These are phyloP conservation scores for Trichocomaceae sp. DNA, from an alignment of 2,329 filamentous ascomycete genomes.

Conservation along the genomic window DNA sequence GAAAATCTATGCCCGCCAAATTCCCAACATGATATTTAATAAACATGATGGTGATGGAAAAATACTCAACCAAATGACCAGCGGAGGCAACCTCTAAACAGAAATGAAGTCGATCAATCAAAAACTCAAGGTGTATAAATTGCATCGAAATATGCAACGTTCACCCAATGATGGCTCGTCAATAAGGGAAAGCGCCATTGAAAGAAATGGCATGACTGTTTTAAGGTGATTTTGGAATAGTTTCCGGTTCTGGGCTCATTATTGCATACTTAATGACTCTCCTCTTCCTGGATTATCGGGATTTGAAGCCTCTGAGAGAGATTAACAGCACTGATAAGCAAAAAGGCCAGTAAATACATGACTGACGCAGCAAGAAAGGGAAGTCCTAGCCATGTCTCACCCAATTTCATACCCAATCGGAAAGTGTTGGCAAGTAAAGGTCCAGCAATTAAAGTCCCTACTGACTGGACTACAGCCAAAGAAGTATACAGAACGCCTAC, in stretches of 20 bases:
- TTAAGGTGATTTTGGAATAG: too few relatives aligned
- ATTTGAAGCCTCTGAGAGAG: not conserved
- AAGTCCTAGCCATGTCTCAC: conserved; percentile 4
- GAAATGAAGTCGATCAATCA: too few relatives aligned
- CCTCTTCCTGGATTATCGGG: not conserved
- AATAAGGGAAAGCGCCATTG: not conserved
- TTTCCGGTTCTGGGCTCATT: too few relatives aligned
- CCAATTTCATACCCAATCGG: conserved; percentile 3
- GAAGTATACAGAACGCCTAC: conserved; percentile 4
- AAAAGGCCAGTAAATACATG: not conserved
- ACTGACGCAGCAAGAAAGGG: not conserved
- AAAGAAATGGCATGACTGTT: too few relatives aligned
- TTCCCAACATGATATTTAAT: too few relatives aligned
- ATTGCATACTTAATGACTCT: too few relatives aligned
- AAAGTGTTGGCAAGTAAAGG: conserved; percentile 5
- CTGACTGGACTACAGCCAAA: not conserved
- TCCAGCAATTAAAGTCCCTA: not conserved
- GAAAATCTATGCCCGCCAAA: too few relatives aligned
- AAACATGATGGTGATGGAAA: too few relatives aligned
- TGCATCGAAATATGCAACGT: not conserved
- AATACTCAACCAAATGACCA: too few relatives aligned
- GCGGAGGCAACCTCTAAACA: too few relatives aligned
- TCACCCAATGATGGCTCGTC: not conserved
- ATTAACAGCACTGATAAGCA: not conserved
- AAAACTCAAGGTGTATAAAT: too few relatives aligned